These are phyloP conservation scores for Leccinellum luteum DNA, from an alignment of 768 basidiomycete genomes.

Conservation along the genomic window DNA sequence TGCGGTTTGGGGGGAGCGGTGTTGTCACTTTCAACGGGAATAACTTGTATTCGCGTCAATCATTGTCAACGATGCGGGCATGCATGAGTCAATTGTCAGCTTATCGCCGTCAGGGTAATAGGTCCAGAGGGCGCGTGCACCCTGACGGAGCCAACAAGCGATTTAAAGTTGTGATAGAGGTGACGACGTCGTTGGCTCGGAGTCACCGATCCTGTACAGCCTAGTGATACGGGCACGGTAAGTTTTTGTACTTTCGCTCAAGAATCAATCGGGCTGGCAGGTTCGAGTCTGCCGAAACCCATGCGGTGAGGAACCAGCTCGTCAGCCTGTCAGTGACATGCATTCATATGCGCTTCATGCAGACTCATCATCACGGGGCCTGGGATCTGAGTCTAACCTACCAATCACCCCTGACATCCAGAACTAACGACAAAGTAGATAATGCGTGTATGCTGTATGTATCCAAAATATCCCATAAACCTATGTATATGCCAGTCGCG, in stretches of 20 bases:
- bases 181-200: neutral
- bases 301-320: neutral
- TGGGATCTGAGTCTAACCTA: neutral
- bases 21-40: neutral
- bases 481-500: neutral
- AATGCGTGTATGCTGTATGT: neutral
- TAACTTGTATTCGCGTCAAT: neutral
- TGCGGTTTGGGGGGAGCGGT: neutral
- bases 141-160: neutral
- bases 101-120: neutral
- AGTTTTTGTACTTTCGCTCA: no score
- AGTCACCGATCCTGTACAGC: neutral
- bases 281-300: neutral
- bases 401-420: neutral
- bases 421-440: neutral
- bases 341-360: neutral
- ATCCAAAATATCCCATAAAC: constrained; percentile 1
- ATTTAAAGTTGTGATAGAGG: neutral
- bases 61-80: neutral
- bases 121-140: neutral
- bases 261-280: no score
- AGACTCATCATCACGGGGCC: neutral
- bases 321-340: no score
- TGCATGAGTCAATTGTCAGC: no score
- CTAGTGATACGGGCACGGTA: neutral